Percentiles rank a stretch among this genome's conserved stretches.
Evolutionary conservation across 306 rosid genomes (phyloP).

Genomic region (Pueraria montana): DNA sequence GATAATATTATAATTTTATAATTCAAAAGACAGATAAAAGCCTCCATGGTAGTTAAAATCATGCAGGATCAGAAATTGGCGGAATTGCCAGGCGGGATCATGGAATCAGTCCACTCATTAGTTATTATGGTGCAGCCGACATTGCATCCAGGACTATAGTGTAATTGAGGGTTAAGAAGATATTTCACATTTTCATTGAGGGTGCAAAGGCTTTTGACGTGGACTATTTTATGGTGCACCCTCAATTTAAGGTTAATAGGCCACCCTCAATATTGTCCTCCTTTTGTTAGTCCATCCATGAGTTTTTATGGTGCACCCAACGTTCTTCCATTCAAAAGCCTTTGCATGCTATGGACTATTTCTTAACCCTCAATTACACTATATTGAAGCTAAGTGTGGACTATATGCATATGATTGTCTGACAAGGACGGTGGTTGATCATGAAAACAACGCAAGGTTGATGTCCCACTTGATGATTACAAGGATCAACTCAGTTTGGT

Average conservation of each 20-base stretch:
- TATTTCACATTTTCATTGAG: not conserved
- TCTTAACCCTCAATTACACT: not conserved
- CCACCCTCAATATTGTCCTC: not conserved
- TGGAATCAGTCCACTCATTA: not conserved
- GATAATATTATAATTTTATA: not conserved
- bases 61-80: not conserved
- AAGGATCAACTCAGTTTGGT: not conserved
- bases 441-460: not conserved
- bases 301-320: not conserved
- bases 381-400: not conserved
- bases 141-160: not conserved
- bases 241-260: not conserved
- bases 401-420: not conserved
- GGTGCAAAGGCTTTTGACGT: not conserved
- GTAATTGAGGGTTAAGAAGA: not conserved
- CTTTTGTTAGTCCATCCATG: not conserved
- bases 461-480: not conserved
- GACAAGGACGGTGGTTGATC: not conserved
- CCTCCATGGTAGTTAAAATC: not conserved
- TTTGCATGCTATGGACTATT: not conserved
- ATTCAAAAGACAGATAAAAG: constrained; percentile 29
- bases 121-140: not conserved
- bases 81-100: not conserved
- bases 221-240: not conserved
- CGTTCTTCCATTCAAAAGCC: not conserved